phyloP scores from a whole-genome alignment of 257 asterid genomes.

The Jasminum sambac region DNA sequence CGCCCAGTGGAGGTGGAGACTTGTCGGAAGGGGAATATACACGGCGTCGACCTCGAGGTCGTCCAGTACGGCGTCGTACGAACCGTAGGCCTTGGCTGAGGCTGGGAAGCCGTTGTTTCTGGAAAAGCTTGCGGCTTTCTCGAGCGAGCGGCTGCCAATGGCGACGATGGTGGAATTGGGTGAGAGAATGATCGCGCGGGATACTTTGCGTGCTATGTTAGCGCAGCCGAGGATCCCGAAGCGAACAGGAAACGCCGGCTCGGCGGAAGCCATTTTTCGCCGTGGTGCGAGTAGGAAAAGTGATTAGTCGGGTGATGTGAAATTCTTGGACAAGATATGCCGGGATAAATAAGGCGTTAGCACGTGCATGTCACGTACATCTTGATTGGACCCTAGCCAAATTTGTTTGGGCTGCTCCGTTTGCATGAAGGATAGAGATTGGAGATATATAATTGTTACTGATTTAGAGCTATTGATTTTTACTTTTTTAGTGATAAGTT shows the following conservation, averaged over 20 bases:
- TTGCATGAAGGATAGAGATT: too few relatives aligned
- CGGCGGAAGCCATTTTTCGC: constrained; percentile 4
- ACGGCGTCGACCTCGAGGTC: constrained; percentile 25
- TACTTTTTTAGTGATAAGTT: too few relatives aligned
- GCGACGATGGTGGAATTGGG: constrained; percentile 14
- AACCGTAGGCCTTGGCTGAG: constrained; percentile 12
- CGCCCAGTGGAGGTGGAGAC: constrained; percentile 22
- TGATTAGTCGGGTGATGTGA: background rate
- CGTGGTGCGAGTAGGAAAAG: background rate
- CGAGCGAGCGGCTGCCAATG: constrained; percentile 24
- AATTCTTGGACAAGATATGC: background rate
- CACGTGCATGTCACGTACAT: background rate
- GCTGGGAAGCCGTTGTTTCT: constrained; percentile 5
- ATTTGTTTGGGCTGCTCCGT: too few relatives aligned
- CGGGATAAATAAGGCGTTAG: background rate
- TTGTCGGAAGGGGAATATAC: constrained; percentile 23
- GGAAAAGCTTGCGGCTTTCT: constrained; percentile 17
- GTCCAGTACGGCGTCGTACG: constrained; percentile 19
- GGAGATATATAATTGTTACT: too few relatives aligned
- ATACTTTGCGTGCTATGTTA: constrained; percentile 19
- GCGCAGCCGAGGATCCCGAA: constrained; percentile 23
- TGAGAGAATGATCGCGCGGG: constrained; percentile 18
- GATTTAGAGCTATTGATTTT: too few relatives aligned
- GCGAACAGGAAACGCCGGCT: background rate
- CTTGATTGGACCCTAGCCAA: background rate